phyloP scores from a whole-genome alignment of 2,329 filamentous ascomycete species.

The Pleurostoma richardsiae region DNA sequence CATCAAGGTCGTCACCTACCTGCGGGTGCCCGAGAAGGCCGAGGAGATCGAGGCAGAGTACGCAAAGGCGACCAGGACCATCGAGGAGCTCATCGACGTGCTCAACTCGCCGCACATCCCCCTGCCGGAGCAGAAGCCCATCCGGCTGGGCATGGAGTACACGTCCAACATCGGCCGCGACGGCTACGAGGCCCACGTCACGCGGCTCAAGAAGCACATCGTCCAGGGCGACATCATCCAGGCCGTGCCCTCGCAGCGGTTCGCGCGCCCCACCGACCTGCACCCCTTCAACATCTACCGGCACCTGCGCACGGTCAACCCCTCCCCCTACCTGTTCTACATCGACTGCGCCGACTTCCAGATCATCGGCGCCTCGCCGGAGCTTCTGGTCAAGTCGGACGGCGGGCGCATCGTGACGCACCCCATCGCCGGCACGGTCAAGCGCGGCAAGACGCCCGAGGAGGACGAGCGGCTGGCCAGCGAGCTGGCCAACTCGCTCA shows the following conservation, averaged over 20 bases:
- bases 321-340: conserved; percentile 96
- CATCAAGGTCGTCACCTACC: conserved; percentile 89
- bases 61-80: conserved; percentile 55
- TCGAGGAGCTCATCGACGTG: conserved; percentile 64
- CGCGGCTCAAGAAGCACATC: conserved; percentile 83
- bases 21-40: conserved; percentile 53
- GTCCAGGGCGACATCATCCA: conserved; percentile 92
- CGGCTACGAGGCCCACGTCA: conserved; percentile 91
- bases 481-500: conserved; percentile 73
- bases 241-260: conserved; percentile 89
- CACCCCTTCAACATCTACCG: conserved; percentile 99
- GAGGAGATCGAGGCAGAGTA: conserved; percentile 64
- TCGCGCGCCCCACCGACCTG: conserved; percentile 80
- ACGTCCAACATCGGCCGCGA: conserved; percentile 84
- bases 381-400: conserved; percentile 90
- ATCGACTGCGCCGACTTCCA: conserved; percentile 89
- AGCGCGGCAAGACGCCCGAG: conserved; percentile 72
- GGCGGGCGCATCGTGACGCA: conserved; percentile 87
- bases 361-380: conserved; percentile 90
- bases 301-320: conserved; percentile 93
- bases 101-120: conserved; percentile 72
- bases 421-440: conserved; percentile 93
- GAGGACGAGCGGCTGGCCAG: conserved; percentile 78
- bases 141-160: conserved; percentile 71
- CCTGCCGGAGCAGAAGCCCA: conserved; percentile 69